Evolutionary conservation across 2,329 filamentous ascomycete species (phyloP), one percentile per base, ranked within the genome.

Genomic region (Penicillium thymicola): DNA sequence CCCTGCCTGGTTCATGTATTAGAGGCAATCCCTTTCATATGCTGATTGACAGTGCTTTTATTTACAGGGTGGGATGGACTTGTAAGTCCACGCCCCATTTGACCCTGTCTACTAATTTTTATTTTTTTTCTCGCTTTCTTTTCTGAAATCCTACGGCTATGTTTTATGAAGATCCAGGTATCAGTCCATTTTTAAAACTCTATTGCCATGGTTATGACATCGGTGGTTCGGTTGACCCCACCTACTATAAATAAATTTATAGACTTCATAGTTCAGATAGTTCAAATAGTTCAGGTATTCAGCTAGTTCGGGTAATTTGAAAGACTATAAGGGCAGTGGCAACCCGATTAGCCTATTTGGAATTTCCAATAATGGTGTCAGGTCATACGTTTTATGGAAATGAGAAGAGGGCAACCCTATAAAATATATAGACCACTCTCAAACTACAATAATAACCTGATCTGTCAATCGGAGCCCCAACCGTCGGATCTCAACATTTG

Each of bases 161-260:
- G 18, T 14, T 27, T 36, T 11, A 14, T 44, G 28, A 18, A 34
- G 30, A 18, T 3, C 16, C 9, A 25, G 38, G 4, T 25, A 9
- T 13, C 14, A 43, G 25, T 32, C 18, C 18, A 32, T 25, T 36
- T n/a, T 25, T 25, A 13, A 34, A 16, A 16, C 7, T 14, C 27
- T 23, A 51, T n/a, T 36, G 42, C 55, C 55, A 47, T 52, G 61
- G 59, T 28, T 49, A 59, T 62, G 55, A 58, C 55, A 60, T 60
- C 54, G 41, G 50, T 55, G 59, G 57, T 60, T 47, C 49, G 21
- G 27, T 34, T 6, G 28, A 25, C 28, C 10, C 60, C 54, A 55
- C 43, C 52, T 53, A 56, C 56, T 46, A 52, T 38, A 52, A 52
- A 46, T 52, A 52, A 37, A 18, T 21, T 13, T 14, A 23, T n/a